Base-by-base conservation (phyloP, 208 protist species). In the Leishmania amazonensis region DNA sequence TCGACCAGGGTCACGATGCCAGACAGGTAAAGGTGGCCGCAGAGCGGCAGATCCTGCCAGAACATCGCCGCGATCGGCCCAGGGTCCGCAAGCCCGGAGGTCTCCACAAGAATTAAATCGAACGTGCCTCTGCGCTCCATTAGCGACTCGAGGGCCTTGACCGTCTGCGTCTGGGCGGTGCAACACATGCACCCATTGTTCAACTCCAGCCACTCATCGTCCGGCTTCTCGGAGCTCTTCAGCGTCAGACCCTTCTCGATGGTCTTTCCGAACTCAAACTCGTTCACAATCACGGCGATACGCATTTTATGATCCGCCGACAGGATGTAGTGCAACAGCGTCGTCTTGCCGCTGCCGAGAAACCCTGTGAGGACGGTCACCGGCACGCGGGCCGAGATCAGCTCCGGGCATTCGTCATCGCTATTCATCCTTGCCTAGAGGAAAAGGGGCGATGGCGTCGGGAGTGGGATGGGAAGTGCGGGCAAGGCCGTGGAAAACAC, bases 141-240 rank as follows among this genome's bases (percentile, higher is more conserved):
- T 42, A 98, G 87, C 1, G 81, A 88, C 87, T 98, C 96, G 1
- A 98, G 89, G 31, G 95, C 94, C 68, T 89, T 83, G 35, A 98
- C 93, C 3, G 95, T 95, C 80, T 97, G 90, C 19, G 91, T 89
- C 80, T 98, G 96, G 9, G 98, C 95, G 3, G 94, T 98, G 90
- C 98, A 99, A 84, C 97, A 99, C 84, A 99, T 96, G 88, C 97
- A 99, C 9, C 98, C 98, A 80, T 99, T 99, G 62, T 93, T 93
- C 60, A 99, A 86, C 89, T 99, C 98, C 28, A 99, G 78, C 94
- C 97, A 99, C 87, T 99, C 97, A 75, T 99, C 96, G 75, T 98
- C 98, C 38, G 90, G 81, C 81, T 99, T 97, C 68, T 98, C 92
- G 4, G 95, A 96, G 81, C 93, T 96, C 64, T 95, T 97, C 47